Percentiles rank a stretch among this genome's conserved stretches.
Conservation (phyloP, 2,329 filamentous ascomycete genomes). For the Periconia sp. region DNA sequence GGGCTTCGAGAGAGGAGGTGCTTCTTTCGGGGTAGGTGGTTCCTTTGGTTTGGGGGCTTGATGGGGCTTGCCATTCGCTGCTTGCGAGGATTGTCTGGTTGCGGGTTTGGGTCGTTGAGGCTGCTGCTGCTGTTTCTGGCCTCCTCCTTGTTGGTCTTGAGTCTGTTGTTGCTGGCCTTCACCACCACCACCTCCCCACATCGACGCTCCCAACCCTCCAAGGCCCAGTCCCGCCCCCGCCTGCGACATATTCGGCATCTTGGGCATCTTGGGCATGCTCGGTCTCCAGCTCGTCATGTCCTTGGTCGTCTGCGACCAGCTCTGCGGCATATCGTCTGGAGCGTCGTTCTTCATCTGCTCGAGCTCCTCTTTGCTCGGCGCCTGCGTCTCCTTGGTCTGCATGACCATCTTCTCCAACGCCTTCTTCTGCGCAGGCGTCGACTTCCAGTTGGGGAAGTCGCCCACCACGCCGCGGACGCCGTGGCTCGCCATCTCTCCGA, state of each 20-base stretch:
- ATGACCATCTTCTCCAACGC: slow-evolving; percentile 42
- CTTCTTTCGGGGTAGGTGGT: slow-evolving; percentile 16
- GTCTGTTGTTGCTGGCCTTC: slow-evolving; percentile 9
- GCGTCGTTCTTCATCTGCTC: slow-evolving; percentile 38
- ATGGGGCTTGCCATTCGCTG: slow-evolving; percentile 4
- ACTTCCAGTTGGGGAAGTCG: slow-evolving; percentile 37
- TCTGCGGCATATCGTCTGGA: slow-evolving; percentile 33
- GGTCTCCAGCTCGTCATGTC: slow-evolving; percentile 14
- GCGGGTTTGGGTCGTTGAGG: slow-evolving; percentile 6
- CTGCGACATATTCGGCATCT: slow-evolving; percentile 10
- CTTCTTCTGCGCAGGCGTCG: slow-evolving; percentile 36
- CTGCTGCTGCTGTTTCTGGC: slow-evolving; percentile 3
- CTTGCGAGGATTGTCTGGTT: slow-evolving; percentile 15
- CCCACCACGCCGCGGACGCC: slow-evolving; percentile 37
- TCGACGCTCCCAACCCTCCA: slow-evolving; percentile 29
- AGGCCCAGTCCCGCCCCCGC: slow-evolving; percentile 22
- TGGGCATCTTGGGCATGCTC: slow-evolving; percentile 14
- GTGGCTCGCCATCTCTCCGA: slow-evolving; percentile 40
- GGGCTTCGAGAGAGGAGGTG: too few relatives aligned
- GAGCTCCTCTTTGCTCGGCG: slow-evolving; percentile 34
- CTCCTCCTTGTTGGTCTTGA: slow-evolving; percentile 2
- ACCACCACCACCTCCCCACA: slow-evolving; percentile 20
- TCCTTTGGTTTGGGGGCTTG: slow-evolving; percentile 8
- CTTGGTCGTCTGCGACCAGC: slow-evolving; percentile 16
- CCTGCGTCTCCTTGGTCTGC: slow-evolving; percentile 37